These are phyloP conservation scores for Lachancea quebecensis DNA, from an alignment of 805 yeast species.

Conservation along the genomic window DNA sequence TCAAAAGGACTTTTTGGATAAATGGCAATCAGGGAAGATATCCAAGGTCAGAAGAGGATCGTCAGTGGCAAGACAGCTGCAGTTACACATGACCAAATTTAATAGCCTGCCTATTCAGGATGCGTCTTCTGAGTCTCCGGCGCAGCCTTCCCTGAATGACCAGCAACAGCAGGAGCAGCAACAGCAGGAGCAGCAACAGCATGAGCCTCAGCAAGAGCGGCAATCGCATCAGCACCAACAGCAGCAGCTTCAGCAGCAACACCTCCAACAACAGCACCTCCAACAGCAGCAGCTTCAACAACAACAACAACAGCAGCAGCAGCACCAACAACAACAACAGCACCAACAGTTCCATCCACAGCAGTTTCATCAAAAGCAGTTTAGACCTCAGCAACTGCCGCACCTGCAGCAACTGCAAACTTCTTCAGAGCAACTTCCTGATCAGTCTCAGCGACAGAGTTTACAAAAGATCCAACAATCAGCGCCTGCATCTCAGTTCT, in stretches of 20 bases:
- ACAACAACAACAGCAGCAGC: slow-evolving; percentile 11
- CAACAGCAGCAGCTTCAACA: slow-evolving; percentile 9
- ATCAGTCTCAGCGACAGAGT: no score
- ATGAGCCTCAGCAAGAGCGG: slow-evolving; percentile 1
- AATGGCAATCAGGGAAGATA: slow-evolving; percentile 69
- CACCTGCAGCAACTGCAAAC: slow-evolving; percentile 14
- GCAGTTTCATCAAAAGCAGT: slow-evolving; percentile 9
- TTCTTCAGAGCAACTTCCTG: neutral
- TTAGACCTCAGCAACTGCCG: slow-evolving; percentile 14
- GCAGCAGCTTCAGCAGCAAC: slow-evolving; percentile 2
- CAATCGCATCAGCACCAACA: slow-evolving; percentile 8
- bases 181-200: slow-evolving; percentile 4
- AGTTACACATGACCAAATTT: slow-evolving; percentile 53
- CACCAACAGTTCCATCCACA: slow-evolving; percentile 17
- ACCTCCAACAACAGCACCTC: slow-evolving; percentile 9
- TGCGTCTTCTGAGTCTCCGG: slow-evolving; percentile 25
- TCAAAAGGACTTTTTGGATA: slow-evolving; percentile 74
- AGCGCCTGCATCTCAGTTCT: neutral
- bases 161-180: slow-evolving; percentile 5
- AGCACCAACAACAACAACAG: slow-evolving; percentile 11
- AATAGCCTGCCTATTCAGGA: slow-evolving; percentile 35
- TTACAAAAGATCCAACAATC: neutral
- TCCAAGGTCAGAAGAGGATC: slow-evolving; percentile 74
- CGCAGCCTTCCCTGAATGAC: slow-evolving; percentile 9
- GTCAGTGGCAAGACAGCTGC: slow-evolving; percentile 72